These are phyloP conservation scores for Myrica gale DNA, from an alignment of 306 rosid genomes.

Conservation along the genomic window DNA sequence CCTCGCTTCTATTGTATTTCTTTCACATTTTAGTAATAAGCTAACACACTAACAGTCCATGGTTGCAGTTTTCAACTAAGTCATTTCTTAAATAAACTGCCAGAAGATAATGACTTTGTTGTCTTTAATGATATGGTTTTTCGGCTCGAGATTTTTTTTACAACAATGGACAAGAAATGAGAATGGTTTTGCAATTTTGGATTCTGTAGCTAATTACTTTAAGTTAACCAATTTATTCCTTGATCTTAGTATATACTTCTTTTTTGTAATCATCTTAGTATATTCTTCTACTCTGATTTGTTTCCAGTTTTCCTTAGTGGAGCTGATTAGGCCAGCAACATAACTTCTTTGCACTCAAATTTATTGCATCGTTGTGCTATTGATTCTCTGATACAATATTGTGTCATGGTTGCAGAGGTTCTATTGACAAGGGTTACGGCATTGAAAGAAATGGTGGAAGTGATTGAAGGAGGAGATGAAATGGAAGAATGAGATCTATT, in stretches of 20 bases:
- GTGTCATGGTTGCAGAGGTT: conserved; percentile 42
- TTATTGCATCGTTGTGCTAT: not conserved
- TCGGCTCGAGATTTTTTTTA: not conserved
- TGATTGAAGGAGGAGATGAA: conserved; percentile 42
- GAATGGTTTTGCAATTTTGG: not conserved
- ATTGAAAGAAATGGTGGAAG: conserved; percentile 33
- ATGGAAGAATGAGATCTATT: conserved; percentile 43
- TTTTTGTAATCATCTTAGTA: too few species aligned
- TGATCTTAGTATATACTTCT: not conserved
- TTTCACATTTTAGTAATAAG: not conserved
- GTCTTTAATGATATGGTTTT: not conserved
- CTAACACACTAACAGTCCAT: too few species aligned
- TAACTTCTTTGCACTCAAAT: not conserved
- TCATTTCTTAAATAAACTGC: not conserved
- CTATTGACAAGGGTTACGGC: conserved; percentile 48
- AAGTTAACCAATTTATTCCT: not conserved
- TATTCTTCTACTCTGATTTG: not conserved
- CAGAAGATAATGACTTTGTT: not conserved
- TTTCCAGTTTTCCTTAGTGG: not conserved
- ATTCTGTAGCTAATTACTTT: not conserved
- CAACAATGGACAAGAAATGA: not conserved
- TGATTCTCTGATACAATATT: not conserved
- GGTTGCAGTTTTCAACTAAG: not conserved
- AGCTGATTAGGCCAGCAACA: not conserved
- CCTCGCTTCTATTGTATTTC: not conserved